A percentile compares a stretch with the other conserved stretches of the same genome.
Evolutionary conservation across 2,329 filamentous ascomycete genomes (phyloP).

Genomic region (Talaromyces sp.): DNA sequence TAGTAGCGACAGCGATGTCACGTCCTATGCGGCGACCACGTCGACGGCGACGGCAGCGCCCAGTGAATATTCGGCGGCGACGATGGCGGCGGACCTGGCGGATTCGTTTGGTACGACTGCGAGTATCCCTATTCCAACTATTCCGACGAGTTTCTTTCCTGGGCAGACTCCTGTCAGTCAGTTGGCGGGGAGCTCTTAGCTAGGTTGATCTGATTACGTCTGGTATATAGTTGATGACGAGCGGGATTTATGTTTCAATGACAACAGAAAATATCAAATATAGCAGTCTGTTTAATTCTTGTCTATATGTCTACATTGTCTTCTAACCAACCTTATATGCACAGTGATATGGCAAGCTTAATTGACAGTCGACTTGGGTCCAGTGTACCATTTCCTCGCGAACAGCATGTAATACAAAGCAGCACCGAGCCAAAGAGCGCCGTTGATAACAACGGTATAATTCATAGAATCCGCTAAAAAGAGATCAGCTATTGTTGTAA

Average conservation of each 20-base stretch:
- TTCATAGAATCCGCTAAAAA: conserved; percentile 52
- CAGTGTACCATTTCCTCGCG: conserved; percentile 57
- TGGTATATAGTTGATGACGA: background rate
- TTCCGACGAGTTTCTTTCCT: conserved; percentile 27
- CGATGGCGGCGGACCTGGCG: conserved; percentile 22
- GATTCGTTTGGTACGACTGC: conserved; percentile 21
- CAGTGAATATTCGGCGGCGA: conserved; percentile 24
- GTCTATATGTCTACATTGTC: background rate
- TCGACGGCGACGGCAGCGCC: conserved; percentile 22
- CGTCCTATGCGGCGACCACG: conserved; percentile 18
- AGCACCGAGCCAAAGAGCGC: conserved; percentile 54
- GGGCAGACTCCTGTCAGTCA: conserved; percentile 25
- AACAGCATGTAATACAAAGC: conserved; percentile 54
- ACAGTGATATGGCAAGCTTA: background rate
- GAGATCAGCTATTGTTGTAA: background rate
- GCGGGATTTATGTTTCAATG: too few species aligned
- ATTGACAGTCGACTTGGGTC: conserved; percentile 55
- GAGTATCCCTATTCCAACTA: conserved; percentile 24
- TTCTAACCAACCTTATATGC: background rate
- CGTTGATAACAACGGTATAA: conserved; percentile 60
- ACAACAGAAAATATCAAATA: background rate
- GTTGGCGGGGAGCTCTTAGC: conserved; percentile 1
- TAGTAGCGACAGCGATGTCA: conserved; percentile 19
- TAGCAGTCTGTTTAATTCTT: background rate
- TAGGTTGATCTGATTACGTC: background rate